Conservation (phyloP, 495 filamentous ascomycete species). For the Lepraria neglecta region DNA sequence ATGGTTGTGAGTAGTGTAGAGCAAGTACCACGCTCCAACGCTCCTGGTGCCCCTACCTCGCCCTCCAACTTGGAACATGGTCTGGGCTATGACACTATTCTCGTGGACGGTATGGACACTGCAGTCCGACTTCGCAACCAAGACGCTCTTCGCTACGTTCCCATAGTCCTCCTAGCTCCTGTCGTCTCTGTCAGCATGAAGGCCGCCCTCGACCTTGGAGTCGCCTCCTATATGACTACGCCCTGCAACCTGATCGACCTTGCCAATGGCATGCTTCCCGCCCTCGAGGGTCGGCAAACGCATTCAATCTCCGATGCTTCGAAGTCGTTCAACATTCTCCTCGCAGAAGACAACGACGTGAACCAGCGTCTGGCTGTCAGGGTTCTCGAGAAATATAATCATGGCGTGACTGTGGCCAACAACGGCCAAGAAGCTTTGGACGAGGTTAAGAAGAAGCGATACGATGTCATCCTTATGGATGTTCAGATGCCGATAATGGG, state of each 20-base stretch:
- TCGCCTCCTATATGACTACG: constrained; percentile 98
- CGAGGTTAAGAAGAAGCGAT: constrained; percentile 65
- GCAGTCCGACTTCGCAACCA: constrained; percentile 76
- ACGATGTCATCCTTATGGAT: constrained; percentile 97
- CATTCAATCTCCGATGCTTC: constrained; percentile 90
- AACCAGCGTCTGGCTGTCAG: constrained; percentile 96
- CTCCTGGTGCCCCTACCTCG: constrained; percentile 55
- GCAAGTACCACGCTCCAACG: constrained; percentile 49
- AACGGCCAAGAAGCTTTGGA: constrained; percentile 92
- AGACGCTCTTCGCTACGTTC: constrained; percentile 96
- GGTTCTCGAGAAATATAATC: constrained; percentile 96
- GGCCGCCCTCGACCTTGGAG: constrained; percentile 89
- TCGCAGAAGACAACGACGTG: constrained; percentile 96
- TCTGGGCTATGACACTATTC: constrained; percentile 85
- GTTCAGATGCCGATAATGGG: constrained; percentile 99
- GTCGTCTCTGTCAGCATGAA: constrained; percentile 89
- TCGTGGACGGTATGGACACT: constrained; percentile 90
- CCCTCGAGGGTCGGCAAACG: constrained; percentile 86
- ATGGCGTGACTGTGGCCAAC: constrained; percentile 90
- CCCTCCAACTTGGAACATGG: constrained; percentile 52
- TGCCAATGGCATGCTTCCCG: constrained; percentile 97
- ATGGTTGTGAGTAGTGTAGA: constrained; percentile 67
- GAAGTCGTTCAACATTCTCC: constrained; percentile 88
- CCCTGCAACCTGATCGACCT: constrained; percentile 93
- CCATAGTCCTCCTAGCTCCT: constrained; percentile 88